Conservation (phyloP, 345 rosid species). For the Lenwebbia sp. region DNA sequence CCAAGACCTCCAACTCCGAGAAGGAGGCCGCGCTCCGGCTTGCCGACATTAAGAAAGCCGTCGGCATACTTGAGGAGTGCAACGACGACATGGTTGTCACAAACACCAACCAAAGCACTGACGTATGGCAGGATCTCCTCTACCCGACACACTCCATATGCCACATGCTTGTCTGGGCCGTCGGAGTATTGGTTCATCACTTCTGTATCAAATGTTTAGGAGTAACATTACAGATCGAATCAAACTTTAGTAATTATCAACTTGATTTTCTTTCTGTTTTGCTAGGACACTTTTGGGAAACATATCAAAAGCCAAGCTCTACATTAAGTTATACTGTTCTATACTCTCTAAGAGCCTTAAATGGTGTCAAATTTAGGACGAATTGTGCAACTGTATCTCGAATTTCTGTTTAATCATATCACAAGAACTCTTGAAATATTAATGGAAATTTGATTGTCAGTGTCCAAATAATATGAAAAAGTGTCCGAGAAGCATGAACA, state of each 20-base stretch:
- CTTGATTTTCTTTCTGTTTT: background rate
- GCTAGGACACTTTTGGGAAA: background rate
- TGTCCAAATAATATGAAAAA: background rate
- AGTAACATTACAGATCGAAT: background rate
- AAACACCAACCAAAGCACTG: conserved; percentile 20
- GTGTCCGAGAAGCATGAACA: background rate
- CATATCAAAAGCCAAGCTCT: background rate
- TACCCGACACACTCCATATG: conserved; percentile 49
- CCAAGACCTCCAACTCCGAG: too few relatives aligned
- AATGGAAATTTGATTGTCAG: background rate
- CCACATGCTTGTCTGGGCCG: conserved; percentile 50
- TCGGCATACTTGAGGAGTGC: conserved; percentile 65
- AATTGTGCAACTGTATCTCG: background rate
- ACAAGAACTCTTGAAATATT: background rate
- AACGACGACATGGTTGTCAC: conserved; percentile 51
- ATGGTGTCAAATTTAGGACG: background rate
- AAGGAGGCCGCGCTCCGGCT: too few relatives aligned
- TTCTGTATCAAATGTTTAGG: background rate
- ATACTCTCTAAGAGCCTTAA: background rate
- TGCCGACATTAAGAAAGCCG: too few relatives aligned
- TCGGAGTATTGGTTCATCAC: background rate
- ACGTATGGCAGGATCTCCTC: conserved; percentile 58
- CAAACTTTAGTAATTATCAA: background rate
- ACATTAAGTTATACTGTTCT: background rate
- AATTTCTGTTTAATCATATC: background rate